phyloP scores from a whole-genome alignment of 164 flowering plant genomes.

The Tetracentron sinense region DNA sequence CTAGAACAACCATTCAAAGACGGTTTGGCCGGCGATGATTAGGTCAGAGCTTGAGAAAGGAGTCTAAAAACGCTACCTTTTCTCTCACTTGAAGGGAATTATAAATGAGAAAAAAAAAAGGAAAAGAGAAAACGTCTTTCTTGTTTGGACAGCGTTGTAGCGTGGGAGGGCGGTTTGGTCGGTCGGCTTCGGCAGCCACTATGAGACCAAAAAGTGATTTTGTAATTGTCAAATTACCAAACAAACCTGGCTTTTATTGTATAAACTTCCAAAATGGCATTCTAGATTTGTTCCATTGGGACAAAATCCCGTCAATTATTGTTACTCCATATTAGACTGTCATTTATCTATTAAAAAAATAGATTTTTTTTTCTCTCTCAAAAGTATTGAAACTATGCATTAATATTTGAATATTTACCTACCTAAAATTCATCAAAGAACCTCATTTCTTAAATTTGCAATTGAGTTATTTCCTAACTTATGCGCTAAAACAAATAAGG shows the following conservation, averaged over 20 bases:
- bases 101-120: neutral
- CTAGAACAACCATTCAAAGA: no score
- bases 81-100: no score
- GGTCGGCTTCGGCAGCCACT: constrained; percentile 36
- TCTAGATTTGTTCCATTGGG: neutral
- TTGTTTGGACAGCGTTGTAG: constrained; percentile 12
- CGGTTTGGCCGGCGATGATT: no score
- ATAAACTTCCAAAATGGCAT: neutral
- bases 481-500: no score
- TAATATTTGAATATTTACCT: no score
- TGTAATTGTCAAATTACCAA: neutral
- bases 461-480: no score
- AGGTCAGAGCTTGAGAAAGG: neutral
- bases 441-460: no score
- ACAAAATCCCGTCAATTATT: neutral
- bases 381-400: no score
- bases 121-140: constrained; percentile 6
- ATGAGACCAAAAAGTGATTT: constrained; percentile 22
- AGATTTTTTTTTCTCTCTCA: no score
- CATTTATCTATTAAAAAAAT: no score
- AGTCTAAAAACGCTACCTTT: neutral
- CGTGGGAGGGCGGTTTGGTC: constrained; percentile 36
- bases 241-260: neutral
- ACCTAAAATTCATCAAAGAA: no score
- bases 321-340: no score